A percentile compares a stretch with the other conserved stretches of the same genome.
Conservation (phyloP, 2,329 filamentous ascomycete species). For the Aureobasidium melanogenum region DNA sequence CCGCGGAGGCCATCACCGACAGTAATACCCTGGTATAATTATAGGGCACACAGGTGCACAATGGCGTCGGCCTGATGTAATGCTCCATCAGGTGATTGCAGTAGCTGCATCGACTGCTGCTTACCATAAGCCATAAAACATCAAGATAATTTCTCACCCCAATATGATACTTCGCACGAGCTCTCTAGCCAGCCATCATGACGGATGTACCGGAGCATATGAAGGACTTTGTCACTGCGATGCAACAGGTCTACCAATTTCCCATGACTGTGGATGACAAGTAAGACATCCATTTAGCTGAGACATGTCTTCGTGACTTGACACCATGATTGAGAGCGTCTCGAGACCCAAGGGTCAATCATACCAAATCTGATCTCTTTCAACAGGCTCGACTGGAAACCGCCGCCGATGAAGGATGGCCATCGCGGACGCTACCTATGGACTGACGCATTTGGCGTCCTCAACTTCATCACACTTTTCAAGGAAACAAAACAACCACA, state of each 20-base stretch:
- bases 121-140: neutral
- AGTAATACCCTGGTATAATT: neutral
- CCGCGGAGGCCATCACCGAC: neutral
- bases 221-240: constrained; percentile 7
- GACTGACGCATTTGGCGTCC: constrained; percentile 49
- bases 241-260: constrained; percentile 13
- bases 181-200: neutral
- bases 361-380: neutral
- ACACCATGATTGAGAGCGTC: neutral
- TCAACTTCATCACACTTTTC: constrained; percentile 50
- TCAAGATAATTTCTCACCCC: neutral
- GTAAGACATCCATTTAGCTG: neutral
- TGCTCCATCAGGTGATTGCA: neutral
- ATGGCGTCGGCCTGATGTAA: constrained; percentile 9
- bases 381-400: constrained; percentile 7
- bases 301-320: neutral
- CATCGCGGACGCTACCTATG: constrained; percentile 12
- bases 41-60: neutral
- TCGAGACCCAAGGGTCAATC: neutral
- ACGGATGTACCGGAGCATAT: neutral
- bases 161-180: neutral
- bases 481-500: constrained; percentile 29
- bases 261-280: neutral
- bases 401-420: constrained; percentile 5
- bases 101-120: neutral